Evolutionary conservation across 768 basidiomycete genomes (phyloP).

Genomic region (Coprinopsis sp.): DNA sequence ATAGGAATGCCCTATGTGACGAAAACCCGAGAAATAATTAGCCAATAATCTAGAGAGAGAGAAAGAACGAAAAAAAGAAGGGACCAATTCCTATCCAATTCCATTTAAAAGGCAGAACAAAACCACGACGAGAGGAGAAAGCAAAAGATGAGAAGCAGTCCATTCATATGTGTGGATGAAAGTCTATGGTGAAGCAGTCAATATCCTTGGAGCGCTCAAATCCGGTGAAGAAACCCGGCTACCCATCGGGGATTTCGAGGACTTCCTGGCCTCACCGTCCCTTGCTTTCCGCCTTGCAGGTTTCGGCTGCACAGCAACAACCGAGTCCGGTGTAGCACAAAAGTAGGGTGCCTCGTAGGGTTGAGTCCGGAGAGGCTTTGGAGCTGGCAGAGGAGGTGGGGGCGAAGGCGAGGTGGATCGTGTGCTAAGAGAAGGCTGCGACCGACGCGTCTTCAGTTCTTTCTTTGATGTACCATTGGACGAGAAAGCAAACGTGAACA

Average conservation of each 20-base stretch:
- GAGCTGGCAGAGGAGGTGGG: not conserved
- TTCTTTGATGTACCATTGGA: not conserved
- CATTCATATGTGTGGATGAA: too few species aligned
- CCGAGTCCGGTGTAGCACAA: constrained; percentile 42
- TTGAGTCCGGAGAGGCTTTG: constrained; percentile 37
- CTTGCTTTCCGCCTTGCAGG: not conserved
- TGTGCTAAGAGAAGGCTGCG: too few species aligned
- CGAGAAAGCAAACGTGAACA: not conserved
- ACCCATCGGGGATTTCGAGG: not conserved
- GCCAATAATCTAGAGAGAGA: too few species aligned
- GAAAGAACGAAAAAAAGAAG: too few species aligned
- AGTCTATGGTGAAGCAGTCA: too few species aligned
- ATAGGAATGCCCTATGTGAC: too few species aligned
- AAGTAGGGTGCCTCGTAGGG: constrained; percentile 66
- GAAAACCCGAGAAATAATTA: too few species aligned
- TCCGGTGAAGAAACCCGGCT: not conserved
- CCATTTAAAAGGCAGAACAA: too few species aligned
- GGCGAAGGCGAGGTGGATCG: constrained; percentile 8
- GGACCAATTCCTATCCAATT: too few species aligned
- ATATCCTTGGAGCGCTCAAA: too few species aligned
- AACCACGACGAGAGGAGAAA: too few species aligned
- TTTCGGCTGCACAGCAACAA: constrained; percentile 7
- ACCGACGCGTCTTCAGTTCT: constrained; percentile 8
- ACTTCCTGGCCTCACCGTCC: not conserved
- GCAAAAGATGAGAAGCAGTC: too few species aligned